Evolutionary conservation across 169 alveolate species (phyloP).

Genomic region (Plasmodium adleri): DNA sequence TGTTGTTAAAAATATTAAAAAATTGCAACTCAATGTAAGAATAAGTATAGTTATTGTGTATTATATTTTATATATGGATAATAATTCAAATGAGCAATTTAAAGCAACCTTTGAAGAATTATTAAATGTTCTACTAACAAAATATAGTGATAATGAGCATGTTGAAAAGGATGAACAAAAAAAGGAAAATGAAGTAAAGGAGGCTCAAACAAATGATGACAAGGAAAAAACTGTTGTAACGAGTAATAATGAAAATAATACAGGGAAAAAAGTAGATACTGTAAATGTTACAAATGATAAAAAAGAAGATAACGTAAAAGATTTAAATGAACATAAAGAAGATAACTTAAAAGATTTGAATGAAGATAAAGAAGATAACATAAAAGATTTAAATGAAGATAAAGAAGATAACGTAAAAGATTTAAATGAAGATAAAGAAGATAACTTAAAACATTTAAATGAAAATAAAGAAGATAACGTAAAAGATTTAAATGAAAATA

Average conservation of each 20-base stretch:
- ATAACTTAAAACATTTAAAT: neutral
- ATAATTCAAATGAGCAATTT: constrained; percentile 59
- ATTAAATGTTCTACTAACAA: constrained; percentile 51
- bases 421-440: neutral
- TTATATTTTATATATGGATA: constrained; percentile 56
- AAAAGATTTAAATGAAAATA: neutral
- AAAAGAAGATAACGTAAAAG: neutral
- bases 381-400: neutral
- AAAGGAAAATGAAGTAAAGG: neutral
- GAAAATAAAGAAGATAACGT: neutral
- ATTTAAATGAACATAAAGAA: neutral
- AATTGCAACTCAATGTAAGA: constrained; percentile 70
- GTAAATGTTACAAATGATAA: constrained; percentile 2
- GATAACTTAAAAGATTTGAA: neutral
- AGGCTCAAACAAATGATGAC: constrained; percentile 6
- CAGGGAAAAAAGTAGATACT: neutral
- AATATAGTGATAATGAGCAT: constrained; percentile 26
- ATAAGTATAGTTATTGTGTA: constrained; percentile 63
- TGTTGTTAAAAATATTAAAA: constrained; percentile 35
- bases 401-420: neutral
- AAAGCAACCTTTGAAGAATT: constrained; percentile 60
- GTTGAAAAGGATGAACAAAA: neutral
- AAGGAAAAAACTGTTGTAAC: neutral
- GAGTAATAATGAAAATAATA: neutral
- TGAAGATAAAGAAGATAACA: neutral